phyloP scores from a whole-genome alignment of 1,284 basidiomycete species.

The Apiotrichum gamsii region DNA sequence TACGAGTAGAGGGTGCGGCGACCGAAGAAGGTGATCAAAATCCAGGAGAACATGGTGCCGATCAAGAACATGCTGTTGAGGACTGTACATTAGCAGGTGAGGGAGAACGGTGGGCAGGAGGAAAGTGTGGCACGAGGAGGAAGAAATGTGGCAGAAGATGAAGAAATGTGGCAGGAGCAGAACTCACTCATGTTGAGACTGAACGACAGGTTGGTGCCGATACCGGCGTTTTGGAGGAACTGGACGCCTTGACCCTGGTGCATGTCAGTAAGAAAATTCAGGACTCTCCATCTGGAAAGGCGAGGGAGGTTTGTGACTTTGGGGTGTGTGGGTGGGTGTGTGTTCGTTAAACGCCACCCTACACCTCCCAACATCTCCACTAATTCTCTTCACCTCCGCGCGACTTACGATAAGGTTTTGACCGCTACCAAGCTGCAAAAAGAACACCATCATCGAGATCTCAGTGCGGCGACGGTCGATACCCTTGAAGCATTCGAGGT shows the following conservation, averaged over 20 bases:
- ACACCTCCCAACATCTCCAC: too few relatives aligned
- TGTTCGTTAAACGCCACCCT: too few relatives aligned
- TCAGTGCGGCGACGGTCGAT: conserved; percentile 22
- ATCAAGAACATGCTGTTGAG: conserved; percentile 11
- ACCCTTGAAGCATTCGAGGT: conserved; percentile 24
- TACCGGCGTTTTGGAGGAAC: conserved; percentile 46
- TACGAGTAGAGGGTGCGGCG: conserved; percentile 18
- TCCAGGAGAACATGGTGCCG: conserved; percentile 7
- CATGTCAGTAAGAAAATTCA: too few relatives aligned
- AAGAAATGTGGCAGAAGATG: too few relatives aligned
- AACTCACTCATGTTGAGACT: conserved; percentile 43
- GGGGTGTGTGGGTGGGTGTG: too few relatives aligned
- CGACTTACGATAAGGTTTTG: conserved; percentile 20
- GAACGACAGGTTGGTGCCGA: conserved; percentile 40
- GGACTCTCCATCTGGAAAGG: too few relatives aligned
- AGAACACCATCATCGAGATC: conserved; percentile 19
- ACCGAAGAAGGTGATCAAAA: conserved; percentile 4
- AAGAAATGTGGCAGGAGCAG: too few relatives aligned
- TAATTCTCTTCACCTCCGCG: too few relatives aligned
- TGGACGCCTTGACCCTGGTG: conserved; percentile 26
- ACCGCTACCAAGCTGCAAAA: conserved; percentile 12
- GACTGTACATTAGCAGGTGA: too few relatives aligned
- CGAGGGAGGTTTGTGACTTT: too few relatives aligned
- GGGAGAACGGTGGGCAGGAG: too few relatives aligned
- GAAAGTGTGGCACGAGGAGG: too few relatives aligned